Evolutionary conservation across 257 asterid species (phyloP).

Genomic region (Phtheirospermum japonicum): DNA sequence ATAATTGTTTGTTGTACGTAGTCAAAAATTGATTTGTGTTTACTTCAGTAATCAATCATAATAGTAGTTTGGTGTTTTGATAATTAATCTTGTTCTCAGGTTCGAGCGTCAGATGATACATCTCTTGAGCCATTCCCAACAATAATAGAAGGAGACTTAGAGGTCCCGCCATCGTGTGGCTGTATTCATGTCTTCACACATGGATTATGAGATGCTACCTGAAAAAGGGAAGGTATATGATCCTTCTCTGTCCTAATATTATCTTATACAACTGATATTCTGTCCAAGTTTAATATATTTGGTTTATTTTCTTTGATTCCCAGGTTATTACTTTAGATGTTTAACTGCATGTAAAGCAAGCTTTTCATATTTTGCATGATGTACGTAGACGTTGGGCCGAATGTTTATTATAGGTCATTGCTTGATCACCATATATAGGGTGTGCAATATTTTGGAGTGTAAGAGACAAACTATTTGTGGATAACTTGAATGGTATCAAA

Average conservation of each 20-base stretch:
- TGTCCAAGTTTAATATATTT: slow-evolving; percentile 16
- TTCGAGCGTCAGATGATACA: slow-evolving; percentile 60
- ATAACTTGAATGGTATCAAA: too few relatives aligned
- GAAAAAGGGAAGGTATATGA: slow-evolving; percentile 78
- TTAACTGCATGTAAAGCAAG: slow-evolving; percentile 85
- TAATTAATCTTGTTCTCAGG: too few relatives aligned
- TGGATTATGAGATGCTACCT: slow-evolving; percentile 87
- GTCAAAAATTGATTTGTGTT: too few relatives aligned
- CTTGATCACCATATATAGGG: too few relatives aligned
- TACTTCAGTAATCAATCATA: too few relatives aligned
- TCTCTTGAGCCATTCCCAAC: slow-evolving; percentile 47
- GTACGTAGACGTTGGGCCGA: too few relatives aligned
- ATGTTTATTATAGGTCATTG: too few relatives aligned
- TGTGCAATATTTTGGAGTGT: too few relatives aligned
- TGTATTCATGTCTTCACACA: slow-evolving; percentile 62
- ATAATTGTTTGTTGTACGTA: too few relatives aligned
- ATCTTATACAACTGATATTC: slow-evolving; percentile 2
- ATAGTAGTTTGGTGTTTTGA: too few relatives aligned
- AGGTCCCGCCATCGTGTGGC: slow-evolving; percentile 61
- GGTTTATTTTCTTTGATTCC: slow-evolving; percentile 21
- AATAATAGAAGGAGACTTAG: slow-evolving; percentile 66
- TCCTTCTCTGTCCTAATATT: slow-evolving; percentile 17
- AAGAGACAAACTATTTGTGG: too few relatives aligned
- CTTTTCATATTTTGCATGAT: slow-evolving; percentile 76
- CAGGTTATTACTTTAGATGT: slow-evolving; percentile 91